phyloP scores from a whole-genome alignment of 306 rosid genomes.

The Pyrus betulifolia region DNA sequence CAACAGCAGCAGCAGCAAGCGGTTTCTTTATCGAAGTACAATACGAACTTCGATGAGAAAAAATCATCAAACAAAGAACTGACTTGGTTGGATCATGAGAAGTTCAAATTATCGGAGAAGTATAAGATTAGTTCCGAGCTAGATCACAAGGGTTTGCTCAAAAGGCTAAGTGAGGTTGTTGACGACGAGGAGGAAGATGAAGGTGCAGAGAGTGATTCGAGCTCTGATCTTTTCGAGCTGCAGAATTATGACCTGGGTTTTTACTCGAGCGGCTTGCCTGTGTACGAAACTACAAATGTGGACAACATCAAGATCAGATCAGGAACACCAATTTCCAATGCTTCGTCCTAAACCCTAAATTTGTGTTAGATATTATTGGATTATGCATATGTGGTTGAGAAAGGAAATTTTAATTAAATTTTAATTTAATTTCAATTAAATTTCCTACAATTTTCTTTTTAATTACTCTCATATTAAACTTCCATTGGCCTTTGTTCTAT shows the following conservation, averaged over 20 bases:
- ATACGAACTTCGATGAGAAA: slow-evolving; percentile 27
- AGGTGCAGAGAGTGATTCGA: slow-evolving; percentile 90
- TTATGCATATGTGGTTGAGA: slow-evolving; percentile 25
- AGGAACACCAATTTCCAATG: slow-evolving; percentile 70
- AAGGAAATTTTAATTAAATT: not conserved
- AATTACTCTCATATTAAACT: slow-evolving; percentile 18
- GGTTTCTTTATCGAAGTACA: slow-evolving; percentile 26
- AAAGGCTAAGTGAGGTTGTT: slow-evolving; percentile 21
- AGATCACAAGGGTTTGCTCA: slow-evolving; percentile 29
- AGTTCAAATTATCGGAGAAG: slow-evolving; percentile 35
- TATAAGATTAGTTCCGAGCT: slow-evolving; percentile 26
- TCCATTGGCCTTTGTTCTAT: slow-evolving; percentile 18
- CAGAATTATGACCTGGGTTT: slow-evolving; percentile 84
- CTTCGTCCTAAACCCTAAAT: not conserved
- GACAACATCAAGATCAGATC: slow-evolving; percentile 62
- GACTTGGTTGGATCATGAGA: slow-evolving; percentile 28
- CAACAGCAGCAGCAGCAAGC: slow-evolving; percentile 18
- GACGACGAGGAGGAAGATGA: slow-evolving; percentile 47
- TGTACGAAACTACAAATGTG: slow-evolving; percentile 91
- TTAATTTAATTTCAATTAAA: not conserved
- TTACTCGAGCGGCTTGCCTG: slow-evolving; percentile 76
- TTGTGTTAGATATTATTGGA: not conserved
- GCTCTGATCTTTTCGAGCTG: slow-evolving; percentile 91
- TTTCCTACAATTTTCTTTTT: slow-evolving; percentile 21
- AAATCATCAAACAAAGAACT: slow-evolving; percentile 31